These are phyloP conservation scores for Umbelopsis vinacea DNA, from an alignment of 192 early-diverging fungal genomes.

Conservation along the genomic window DNA sequence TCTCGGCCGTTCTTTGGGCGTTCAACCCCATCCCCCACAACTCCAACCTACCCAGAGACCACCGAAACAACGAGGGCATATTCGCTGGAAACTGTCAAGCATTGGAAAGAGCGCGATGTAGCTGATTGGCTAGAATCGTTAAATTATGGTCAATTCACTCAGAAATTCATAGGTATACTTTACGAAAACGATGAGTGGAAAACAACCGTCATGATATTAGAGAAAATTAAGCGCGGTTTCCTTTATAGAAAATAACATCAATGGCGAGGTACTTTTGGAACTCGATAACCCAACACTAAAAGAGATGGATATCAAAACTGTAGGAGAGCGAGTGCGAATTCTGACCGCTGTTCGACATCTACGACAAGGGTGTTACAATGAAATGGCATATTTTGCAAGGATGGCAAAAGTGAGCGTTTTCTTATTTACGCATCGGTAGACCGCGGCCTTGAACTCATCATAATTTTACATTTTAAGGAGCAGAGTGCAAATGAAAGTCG, in stretches of 20 bases:
- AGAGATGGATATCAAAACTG: constrained; percentile 78
- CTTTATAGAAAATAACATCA: constrained; percentile 74
- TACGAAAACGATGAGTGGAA: neutral
- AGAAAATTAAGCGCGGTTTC: neutral
- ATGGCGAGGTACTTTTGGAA: constrained; percentile 82
- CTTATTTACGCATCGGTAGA: neutral
- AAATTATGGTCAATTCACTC: constrained; percentile 27
- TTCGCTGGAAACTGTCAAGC: constrained; percentile 36
- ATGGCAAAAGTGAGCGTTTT: neutral
- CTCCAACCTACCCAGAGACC: constrained; percentile 36
- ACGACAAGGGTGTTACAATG: constrained; percentile 60
- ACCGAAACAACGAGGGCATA: constrained; percentile 5
- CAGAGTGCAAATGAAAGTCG: neutral
- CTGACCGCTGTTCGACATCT: constrained; percentile 76
- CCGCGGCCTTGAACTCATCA: too few species aligned
- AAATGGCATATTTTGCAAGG: neutral
- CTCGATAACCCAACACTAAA: constrained; percentile 82
- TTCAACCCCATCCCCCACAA: constrained; percentile 37
- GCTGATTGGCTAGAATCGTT: constrained; percentile 38
- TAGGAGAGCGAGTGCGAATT: constrained; percentile 85
- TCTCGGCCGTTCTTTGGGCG: constrained; percentile 20
- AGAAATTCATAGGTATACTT: constrained; percentile 34
- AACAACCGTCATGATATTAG: neutral
- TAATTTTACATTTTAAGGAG: neutral
- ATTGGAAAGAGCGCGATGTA: constrained; percentile 38